Base-by-base conservation (phyloP, 1,284 basidiomycete species). In the Meripilus lineatus region DNA sequence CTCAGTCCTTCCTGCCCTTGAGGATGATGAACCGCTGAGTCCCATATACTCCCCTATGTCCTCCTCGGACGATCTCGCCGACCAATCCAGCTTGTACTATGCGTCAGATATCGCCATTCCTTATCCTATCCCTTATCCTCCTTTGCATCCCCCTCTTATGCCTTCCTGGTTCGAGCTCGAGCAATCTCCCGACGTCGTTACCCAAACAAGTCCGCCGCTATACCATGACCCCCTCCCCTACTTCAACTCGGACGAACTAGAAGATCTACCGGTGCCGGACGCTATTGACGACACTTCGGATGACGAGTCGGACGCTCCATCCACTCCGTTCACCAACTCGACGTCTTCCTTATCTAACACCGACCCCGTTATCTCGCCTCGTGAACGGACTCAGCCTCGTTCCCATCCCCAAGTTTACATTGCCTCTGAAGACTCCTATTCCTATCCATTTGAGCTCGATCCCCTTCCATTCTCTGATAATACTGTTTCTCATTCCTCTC, bases 231-330 rank as follows among this genome's bases (percentile, higher is more conserved):
- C 80, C 37, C 68, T 84, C 39, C 77, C 81, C 42, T 83, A 80
- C 53, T 73, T 70, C 53, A 70, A 79, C 57, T 59, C 69, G 48
- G 76, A 81, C 58, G 79, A 84, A 62, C 58, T 76, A 54, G 81
- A 84, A 57, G 79, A 83, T 53, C 69, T 78, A 30, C 69, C 79
- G 24, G 76, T 87, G 33, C 84, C 83, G 40, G 86, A 88, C 57
- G 81, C 83, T 40, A 84, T 88, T 69, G 85, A 88, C 59, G 85
- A 89, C 63, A 77, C 74, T 38, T 89, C 85, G 36, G 85, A 88
- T 64, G 85, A 89, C 66, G 86, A 88, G 68, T 85, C 84, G 15
- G 85, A 89, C 50, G 66, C 75, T 11, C 74, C 71, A 17, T 74
- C 74, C 11, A 81, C 82, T n/a, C 81, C 78, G 36, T 65, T 57